These are phyloP conservation scores for Heliamphora exappendiculata DNA, from an alignment of 148 eudicot species.

Conservation along the genomic window DNA sequence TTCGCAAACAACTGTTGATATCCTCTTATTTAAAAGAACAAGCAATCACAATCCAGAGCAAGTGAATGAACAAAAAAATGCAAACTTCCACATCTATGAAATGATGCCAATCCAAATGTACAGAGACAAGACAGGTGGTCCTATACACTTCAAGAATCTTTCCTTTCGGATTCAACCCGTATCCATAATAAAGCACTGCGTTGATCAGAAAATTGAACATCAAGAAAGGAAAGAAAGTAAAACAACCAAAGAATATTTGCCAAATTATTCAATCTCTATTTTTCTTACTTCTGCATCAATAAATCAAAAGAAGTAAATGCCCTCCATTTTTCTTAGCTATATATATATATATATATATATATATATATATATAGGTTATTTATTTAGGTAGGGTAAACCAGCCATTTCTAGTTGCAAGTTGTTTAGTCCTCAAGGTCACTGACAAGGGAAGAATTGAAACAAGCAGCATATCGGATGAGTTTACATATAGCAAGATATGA, in stretches of 20 bases:
- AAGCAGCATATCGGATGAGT: not conserved
- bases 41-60: too few relatives aligned
- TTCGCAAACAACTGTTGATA: too few relatives aligned
- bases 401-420: not conserved
- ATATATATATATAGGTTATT: not conserved
- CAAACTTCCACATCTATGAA: too few relatives aligned
- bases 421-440: not conserved
- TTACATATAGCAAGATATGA: not conserved
- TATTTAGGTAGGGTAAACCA: not conserved
- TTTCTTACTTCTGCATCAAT: not conserved
- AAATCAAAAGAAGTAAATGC: too few relatives aligned
- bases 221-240: too few relatives aligned
- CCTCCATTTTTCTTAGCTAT: not conserved
- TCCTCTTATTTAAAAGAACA: too few relatives aligned
- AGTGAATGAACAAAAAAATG: too few relatives aligned
- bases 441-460: conserved; percentile 4
- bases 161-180: not conserved
- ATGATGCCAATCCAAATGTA: too few relatives aligned
- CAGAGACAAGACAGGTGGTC: not conserved
- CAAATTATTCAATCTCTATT: too few relatives aligned
- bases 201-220: not conserved
- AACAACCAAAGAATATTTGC: too few relatives aligned
- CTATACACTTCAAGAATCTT: not conserved
- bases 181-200: not conserved
- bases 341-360: not conserved